These are phyloP conservation scores for Jatropha podagrica DNA, from an alignment of 441 rosid genomes.

Conservation along the genomic window DNA sequence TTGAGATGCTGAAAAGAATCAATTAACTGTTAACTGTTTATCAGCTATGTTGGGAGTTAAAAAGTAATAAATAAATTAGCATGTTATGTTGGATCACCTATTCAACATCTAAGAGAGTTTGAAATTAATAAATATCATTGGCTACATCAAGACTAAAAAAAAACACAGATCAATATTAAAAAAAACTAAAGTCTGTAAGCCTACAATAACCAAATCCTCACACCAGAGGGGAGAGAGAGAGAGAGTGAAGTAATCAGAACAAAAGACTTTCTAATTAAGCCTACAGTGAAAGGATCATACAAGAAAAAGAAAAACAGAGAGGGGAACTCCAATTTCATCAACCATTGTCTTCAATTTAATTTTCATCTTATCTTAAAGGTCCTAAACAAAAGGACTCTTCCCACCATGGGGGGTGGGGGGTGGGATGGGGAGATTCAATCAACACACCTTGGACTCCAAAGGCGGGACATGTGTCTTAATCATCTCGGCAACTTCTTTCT, in stretches of 20 bases:
- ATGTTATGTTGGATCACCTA: background rate
- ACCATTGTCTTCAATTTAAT: background rate
- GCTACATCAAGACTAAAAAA: background rate
- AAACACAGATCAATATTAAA: background rate
- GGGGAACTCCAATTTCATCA: background rate
- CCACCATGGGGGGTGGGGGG: background rate
- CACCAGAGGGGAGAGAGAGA: background rate
- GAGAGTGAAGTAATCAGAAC: background rate
- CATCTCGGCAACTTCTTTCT: conserved; percentile 91
- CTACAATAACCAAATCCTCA: background rate
- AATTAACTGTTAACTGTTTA: background rate
- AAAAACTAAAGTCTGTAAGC: background rate
- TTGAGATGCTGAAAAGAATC: background rate
- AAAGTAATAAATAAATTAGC: background rate
- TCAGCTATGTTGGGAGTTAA: background rate
- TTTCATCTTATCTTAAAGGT: conserved; percentile 2
- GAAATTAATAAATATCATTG: background rate
- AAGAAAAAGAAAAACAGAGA: background rate
- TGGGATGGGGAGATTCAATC: conserved; percentile 8
- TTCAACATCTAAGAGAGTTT: background rate
- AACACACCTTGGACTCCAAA: conserved; percentile 65
- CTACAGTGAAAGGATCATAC: background rate
- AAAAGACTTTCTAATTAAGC: background rate
- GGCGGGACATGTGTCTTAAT: conserved; percentile 48
- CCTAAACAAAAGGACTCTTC: background rate